Evolutionary conservation across 345 rosid genomes (phyloP).

Genomic region (Pseudoturritis turrita): DNA sequence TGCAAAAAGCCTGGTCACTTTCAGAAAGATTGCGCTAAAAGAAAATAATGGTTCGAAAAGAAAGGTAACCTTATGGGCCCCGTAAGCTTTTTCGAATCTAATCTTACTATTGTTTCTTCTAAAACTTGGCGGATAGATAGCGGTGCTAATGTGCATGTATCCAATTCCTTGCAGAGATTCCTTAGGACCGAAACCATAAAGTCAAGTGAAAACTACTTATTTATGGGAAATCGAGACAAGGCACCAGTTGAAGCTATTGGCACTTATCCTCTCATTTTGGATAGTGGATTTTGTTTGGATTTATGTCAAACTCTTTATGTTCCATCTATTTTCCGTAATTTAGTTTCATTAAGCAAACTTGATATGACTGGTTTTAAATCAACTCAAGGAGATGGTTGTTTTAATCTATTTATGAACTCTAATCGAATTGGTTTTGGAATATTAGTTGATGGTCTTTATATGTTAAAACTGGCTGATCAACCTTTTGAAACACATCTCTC

Average conservation of each 20-base stretch:
- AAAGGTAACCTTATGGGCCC: background rate
- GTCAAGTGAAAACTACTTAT: too few relatives aligned
- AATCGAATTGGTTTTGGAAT: background rate
- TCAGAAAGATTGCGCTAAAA: background rate
- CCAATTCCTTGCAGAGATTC: too few relatives aligned
- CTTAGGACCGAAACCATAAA: too few relatives aligned
- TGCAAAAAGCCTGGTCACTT: background rate
- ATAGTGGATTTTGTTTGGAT: constrained; percentile 3
- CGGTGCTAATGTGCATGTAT: too few relatives aligned
- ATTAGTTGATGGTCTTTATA: background rate
- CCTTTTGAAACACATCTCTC: background rate
- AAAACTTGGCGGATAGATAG: background rate
- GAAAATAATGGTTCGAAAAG: background rate
- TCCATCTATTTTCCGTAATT: background rate
- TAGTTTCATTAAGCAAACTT: background rate
- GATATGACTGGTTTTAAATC: background rate
- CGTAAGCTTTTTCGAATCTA: background rate
- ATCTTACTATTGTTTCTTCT: background rate
- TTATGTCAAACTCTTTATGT: background rate
- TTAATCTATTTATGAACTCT: background rate
- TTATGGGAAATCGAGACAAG: background rate
- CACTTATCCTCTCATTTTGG: background rate
- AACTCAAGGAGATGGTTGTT: background rate
- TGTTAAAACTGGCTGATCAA: background rate
- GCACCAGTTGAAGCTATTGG: background rate